phyloP scores from a whole-genome alignment of 2,329 filamentous ascomycete species.

The Fusarium drepaniforme region DNA sequence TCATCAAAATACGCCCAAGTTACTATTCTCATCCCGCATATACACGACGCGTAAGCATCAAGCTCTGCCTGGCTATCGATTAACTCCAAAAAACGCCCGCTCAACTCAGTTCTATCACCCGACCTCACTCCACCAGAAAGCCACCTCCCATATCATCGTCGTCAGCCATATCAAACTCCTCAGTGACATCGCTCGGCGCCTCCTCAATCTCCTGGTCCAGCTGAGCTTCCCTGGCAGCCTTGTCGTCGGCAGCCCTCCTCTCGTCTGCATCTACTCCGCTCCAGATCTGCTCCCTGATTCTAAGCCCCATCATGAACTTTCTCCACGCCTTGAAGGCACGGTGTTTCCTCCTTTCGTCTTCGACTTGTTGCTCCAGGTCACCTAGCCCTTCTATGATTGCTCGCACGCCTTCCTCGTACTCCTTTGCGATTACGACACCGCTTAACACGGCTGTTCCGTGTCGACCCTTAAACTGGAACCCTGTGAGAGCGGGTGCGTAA shows the following conservation, averaged over 20 bases:
- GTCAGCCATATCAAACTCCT: conserved; percentile 58
- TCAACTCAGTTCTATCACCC: not conserved
- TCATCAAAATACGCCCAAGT: not conserved
- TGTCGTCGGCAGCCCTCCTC: conserved; percentile 54
- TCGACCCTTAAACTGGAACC: conserved; percentile 88
- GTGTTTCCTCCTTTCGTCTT: conserved; percentile 78
- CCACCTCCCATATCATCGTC: conserved; percentile 61
- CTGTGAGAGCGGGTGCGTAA: conserved; percentile 89
- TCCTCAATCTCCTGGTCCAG: conserved; percentile 51
- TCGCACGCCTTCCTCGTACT: conserved; percentile 78
- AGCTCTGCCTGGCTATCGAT: not conserved
- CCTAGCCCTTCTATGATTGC: conserved; percentile 77
- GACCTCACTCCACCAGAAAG: conserved; percentile 55
- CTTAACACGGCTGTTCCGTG: conserved; percentile 86
- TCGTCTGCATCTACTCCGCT: conserved; percentile 64
- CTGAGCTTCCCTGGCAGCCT: conserved; percentile 52
- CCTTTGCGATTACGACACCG: conserved; percentile 81
- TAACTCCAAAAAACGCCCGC: not conserved
- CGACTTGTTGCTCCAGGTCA: conserved; percentile 73
- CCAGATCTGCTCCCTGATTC: conserved; percentile 81
- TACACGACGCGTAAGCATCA: not conserved
- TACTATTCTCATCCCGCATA: not conserved
- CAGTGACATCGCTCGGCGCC: conserved; percentile 56
- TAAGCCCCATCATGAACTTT: conserved; percentile 80
- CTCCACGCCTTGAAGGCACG: conserved; percentile 75